These are phyloP conservation scores for Debaryomycetaceae sp. DNA, from an alignment of 1,139 yeast species.

Conservation along the genomic window DNA sequence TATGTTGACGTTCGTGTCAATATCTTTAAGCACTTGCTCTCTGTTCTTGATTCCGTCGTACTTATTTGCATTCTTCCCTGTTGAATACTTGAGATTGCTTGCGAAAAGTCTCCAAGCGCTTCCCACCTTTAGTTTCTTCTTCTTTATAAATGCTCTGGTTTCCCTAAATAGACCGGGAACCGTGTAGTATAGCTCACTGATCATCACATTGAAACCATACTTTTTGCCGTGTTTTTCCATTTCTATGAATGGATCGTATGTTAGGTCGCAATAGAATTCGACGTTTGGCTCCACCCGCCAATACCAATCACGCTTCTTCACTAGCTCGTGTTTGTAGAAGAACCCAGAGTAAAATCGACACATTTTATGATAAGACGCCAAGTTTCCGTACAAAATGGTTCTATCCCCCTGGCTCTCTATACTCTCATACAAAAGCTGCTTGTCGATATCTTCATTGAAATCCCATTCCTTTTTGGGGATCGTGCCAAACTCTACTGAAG, in stretches of 20 bases:
- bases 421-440: constrained; percentile 45
- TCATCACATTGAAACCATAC: constrained; percentile 79
- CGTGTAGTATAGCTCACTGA: constrained; percentile 72
- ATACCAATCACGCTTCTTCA: constrained; percentile 74
- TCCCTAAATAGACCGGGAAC: constrained; percentile 76
- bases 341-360: constrained; percentile 72
- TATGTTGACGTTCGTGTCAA: constrained; percentile 26
- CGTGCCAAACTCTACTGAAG: constrained; percentile 65
- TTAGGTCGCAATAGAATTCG: constrained; percentile 81
- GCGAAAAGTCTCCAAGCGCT: constrained; percentile 59
- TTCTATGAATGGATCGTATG: constrained; percentile 84
- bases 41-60: constrained; percentile 19
- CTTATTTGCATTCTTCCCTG: constrained; percentile 17
- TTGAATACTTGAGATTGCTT: constrained; percentile 22
- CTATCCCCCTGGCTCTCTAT: constrained; percentile 75
- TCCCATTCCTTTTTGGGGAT: constrained; percentile 70
- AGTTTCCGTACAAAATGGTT: constrained; percentile 74
- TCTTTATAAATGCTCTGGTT: constrained; percentile 59
- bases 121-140: constrained; percentile 43
- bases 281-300: constrained; percentile 96
- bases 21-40: constrained; percentile 20
- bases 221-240: constrained; percentile 68
- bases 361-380: constrained; percentile 72
- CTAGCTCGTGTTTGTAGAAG: constrained; percentile 72
- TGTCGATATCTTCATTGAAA: constrained; percentile 28